Conservation (phyloP, 768 basidiomycete genomes). For the Fibroporia radiculosa region DNA sequence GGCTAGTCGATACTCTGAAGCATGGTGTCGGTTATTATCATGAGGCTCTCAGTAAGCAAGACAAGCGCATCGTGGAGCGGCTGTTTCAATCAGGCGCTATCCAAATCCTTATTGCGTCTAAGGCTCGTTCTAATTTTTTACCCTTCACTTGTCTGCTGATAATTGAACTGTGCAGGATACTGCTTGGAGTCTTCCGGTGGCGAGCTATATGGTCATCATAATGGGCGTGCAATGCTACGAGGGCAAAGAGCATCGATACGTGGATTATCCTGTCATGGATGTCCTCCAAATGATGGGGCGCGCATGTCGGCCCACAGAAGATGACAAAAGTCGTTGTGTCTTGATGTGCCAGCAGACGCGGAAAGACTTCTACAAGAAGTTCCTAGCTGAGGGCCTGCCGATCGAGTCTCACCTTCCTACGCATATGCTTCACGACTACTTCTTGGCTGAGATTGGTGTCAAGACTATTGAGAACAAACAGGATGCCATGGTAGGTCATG, state of each 20-base stretch:
- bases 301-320: slow-evolving; percentile 87
- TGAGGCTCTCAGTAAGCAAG: slow-evolving; percentile 85
- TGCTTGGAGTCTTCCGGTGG: slow-evolving; percentile 91
- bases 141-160: background rate
- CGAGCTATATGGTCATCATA: slow-evolving; percentile 96
- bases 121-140: slow-evolving; percentile 37
- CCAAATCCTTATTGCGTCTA: slow-evolving; percentile 89
- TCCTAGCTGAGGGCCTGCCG: slow-evolving; percentile 92
- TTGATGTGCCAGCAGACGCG: slow-evolving; percentile 97
- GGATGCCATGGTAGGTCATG: slow-evolving; percentile 69
- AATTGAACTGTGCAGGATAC: slow-evolving; percentile 54
- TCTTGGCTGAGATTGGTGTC: slow-evolving; percentile 96
- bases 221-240: slow-evolving; percentile 99
- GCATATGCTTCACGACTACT: slow-evolving; percentile 90
- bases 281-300: slow-evolving; percentile 99
- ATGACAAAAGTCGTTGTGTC: slow-evolving; percentile 87
- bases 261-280: slow-evolving; percentile 98
- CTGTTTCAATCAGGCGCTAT: slow-evolving; percentile 93
- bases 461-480: slow-evolving; percentile 99
- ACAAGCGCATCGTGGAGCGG: slow-evolving; percentile 89
- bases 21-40: slow-evolving; percentile 95
- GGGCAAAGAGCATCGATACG: slow-evolving; percentile 95
- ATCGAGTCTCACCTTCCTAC: slow-evolving; percentile 94
- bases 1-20: slow-evolving; percentile 71
- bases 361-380: slow-evolving; percentile 99